Conservation (phyloP, 1,284 basidiomycete species). For the Hortiboletus rubellus region DNA sequence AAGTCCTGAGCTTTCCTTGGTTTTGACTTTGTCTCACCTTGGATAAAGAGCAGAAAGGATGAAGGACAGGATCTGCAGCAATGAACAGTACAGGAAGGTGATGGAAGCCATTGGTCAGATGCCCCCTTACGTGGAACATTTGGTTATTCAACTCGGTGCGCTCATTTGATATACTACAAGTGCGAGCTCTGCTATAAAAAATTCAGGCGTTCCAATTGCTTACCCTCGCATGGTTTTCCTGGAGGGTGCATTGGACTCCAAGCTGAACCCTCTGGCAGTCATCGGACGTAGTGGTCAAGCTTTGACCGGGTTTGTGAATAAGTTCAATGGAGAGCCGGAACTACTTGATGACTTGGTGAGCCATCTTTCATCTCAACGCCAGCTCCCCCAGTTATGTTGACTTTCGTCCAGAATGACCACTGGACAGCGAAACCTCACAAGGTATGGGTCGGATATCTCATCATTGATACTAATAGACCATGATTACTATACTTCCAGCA, state of each 20-base stretch:
- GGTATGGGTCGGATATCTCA: constrained; percentile 37
- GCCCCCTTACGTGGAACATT: constrained; percentile 71
- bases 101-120: constrained; percentile 62
- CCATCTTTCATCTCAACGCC: constrained; percentile 1
- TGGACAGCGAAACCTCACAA: constrained; percentile 86
- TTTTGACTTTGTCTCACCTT: constrained; percentile 1
- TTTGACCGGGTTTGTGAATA: constrained; percentile 81
- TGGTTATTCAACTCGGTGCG: constrained; percentile 77
- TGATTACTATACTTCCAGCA: constrained; percentile 44
- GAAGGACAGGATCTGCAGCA: constrained; percentile 77
- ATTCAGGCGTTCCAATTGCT: constrained; percentile 70
- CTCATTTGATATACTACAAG: not conserved
- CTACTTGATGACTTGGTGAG: constrained; percentile 86
- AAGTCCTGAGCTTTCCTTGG: constrained; percentile 17
- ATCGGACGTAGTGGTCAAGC: constrained; percentile 70
- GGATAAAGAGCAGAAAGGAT: constrained; percentile 78
- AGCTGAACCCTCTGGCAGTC: constrained; percentile 78
- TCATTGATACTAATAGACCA: not conserved
- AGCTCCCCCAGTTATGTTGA: not conserved
- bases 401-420: constrained; percentile 69
- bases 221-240: constrained; percentile 94
- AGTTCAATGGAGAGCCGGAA: constrained; percentile 90
- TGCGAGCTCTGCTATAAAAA: not conserved
- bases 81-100: constrained; percentile 67
- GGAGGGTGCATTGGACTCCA: constrained; percentile 74